Base-by-base conservation (phyloP, 2,329 filamentous ascomycete genomes). In the Paramyrothecium roridum region DNA sequence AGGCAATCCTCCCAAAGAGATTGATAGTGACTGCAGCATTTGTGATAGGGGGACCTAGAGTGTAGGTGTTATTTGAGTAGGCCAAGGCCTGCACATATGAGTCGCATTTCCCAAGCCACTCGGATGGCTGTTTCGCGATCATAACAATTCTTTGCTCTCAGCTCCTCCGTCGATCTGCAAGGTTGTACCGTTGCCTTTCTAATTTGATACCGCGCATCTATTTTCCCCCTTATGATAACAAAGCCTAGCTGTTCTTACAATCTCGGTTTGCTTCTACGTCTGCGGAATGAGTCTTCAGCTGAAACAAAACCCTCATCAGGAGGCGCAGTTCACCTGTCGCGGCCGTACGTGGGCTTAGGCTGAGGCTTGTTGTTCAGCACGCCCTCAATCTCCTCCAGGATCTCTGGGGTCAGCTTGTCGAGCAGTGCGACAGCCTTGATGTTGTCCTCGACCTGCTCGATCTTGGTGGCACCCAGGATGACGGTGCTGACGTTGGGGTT, bases 401-500 rank as follows among this genome's bases (percentile, higher is more conserved):
- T 57, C 3, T 56, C 52, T 2, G 59, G 56, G 0, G 63, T 63
- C 1, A 65, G 30, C 56, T 65, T 65, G 43, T 65, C 59, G 2
- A 54, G 54, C 2, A 65, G 17, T 13, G 55, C 49, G 26, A 65
- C n/a, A 0, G 63, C 62, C 56, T 63, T 65, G 54, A 60, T 56
- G 43, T 65, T 65, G 1, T 65, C 62, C 52, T 62, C 58, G 4
- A 66, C 61, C 58, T 66, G 64, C 52, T 59, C 56, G 33, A 62
- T 55, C 55, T 66, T 66, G 46, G 64, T 66, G 10, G 64, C 64
- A 8, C 64, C 64, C 3, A 66, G 53, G n/a, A 66, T 66, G 1
- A 66, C 61, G n/a, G 63, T 66, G 61, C 64, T 66, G 22, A 66
- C 64, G 3, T 66, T 66, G 26, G 59, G 60, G 54, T 66, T 66